Percentiles rank a stretch among this genome's conserved stretches.
Evolutionary conservation across 2,329 filamentous ascomycete genomes (phyloP).

Genomic region (Pseudogymnoascus sp.): DNA sequence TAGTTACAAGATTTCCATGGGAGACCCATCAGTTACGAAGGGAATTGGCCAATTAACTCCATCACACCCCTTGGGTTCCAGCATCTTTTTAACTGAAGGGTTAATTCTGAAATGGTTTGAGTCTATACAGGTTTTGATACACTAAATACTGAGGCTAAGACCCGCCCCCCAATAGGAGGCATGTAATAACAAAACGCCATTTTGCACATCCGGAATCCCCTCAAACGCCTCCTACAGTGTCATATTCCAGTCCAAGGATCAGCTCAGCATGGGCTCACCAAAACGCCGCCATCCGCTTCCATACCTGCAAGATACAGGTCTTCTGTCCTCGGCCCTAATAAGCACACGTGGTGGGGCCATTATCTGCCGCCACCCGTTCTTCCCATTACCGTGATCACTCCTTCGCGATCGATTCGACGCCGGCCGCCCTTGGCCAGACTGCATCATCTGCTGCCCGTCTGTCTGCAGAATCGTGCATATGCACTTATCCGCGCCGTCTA

Average conservation of each 20-base stretch:
- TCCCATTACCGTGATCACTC: background rate
- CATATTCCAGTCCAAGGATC: background rate
- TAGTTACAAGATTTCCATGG: background rate
- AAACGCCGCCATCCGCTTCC: background rate
- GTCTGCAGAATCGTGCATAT: conserved; percentile 6
- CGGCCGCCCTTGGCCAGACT: background rate
- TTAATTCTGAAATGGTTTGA: background rate
- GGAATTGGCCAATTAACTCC: too few relatives aligned
- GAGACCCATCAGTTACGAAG: background rate
- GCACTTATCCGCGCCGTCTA: background rate
- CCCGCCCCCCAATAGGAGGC: background rate
- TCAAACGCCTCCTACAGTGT: background rate
- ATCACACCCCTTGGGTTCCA: background rate
- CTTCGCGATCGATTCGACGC: background rate
- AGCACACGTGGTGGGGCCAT: background rate
- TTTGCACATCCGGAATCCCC: background rate
- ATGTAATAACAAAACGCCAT: background rate
- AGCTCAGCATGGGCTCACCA: background rate
- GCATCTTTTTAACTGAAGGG: background rate
- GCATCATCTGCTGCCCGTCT: background rate
- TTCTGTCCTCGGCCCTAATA: background rate
- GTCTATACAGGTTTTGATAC: background rate
- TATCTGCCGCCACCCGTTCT: background rate
- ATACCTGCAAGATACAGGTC: background rate
- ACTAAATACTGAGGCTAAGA: background rate